Evolutionary conservation across 2,329 filamentous ascomycete genomes (phyloP).

Genomic region (Colletotrichum siamense): DNA sequence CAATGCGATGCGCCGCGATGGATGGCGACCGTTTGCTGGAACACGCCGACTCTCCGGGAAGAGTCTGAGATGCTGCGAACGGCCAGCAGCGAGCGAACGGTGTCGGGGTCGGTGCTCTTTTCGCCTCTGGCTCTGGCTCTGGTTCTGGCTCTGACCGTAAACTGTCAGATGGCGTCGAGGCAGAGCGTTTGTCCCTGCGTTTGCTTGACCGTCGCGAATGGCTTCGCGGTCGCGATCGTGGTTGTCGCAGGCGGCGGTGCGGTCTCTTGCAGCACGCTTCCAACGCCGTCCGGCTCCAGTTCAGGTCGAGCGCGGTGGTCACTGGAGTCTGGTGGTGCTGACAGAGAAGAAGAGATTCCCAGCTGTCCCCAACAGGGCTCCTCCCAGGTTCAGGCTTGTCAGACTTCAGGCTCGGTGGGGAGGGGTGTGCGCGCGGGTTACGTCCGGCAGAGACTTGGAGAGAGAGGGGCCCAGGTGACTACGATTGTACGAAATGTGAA

Average conservation of each 20-base stretch:
- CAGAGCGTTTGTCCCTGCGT: constrained; percentile 17
- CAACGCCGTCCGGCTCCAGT: background rate
- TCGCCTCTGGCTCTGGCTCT: background rate
- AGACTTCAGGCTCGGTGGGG: background rate
- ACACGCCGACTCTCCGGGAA: constrained; percentile 7
- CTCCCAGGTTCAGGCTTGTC: constrained; percentile 15
- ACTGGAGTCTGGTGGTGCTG: background rate
- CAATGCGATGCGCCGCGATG: background rate
- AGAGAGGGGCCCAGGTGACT: constrained; percentile 4
- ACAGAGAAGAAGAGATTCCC: background rate
- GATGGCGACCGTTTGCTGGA: constrained; percentile 17
- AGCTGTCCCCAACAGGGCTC: background rate
- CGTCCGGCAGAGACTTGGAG: constrained; percentile 4
- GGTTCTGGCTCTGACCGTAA: background rate
- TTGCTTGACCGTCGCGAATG: constrained; percentile 3
- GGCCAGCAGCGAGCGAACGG: background rate
- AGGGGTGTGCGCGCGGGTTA: constrained; percentile 3
- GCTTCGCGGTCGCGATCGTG: background rate
- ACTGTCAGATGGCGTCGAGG: constrained; percentile 4
- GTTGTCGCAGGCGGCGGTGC: background rate
- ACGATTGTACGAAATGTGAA: constrained; percentile 19
- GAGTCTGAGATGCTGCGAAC: background rate
- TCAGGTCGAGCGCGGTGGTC: background rate
- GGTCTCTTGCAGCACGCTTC: background rate
- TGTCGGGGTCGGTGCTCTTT: constrained; percentile 11